phyloP scores from a whole-genome alignment of 441 rosid genomes.

The Pelargonium fulgidum region DNA sequence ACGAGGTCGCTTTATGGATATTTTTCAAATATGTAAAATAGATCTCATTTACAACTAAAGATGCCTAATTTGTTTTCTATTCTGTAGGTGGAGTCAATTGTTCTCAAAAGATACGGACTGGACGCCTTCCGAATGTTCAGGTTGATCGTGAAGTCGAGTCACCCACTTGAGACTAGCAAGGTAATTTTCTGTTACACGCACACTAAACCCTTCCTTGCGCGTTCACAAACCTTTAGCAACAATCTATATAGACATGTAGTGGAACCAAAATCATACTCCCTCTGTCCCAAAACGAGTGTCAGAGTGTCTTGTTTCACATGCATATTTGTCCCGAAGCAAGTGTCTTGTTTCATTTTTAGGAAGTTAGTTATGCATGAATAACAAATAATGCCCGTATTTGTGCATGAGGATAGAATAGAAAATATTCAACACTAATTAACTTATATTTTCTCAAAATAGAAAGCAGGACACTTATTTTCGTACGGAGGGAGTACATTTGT shows the following conservation, averaged over 20 bases:
- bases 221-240: not conserved
- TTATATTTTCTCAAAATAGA: no score
- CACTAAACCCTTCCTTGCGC: not conserved
- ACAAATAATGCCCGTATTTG: no score
- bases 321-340: no score
- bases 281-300: no score
- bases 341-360: no score
- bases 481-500: not conserved
- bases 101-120: slow-evolving; percentile 60
- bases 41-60: slow-evolving; percentile 11
- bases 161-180: slow-evolving; percentile 68
- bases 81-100: slow-evolving; percentile 64
- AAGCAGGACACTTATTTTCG: no score
- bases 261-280: not conserved
- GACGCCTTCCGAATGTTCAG: slow-evolving; percentile 76
- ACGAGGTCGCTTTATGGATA: slow-evolving; percentile 49
- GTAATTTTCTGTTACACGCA: slow-evolving; percentile 27
- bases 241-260: not conserved
- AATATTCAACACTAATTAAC: no score
- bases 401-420: no score
- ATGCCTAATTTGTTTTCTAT: slow-evolving; percentile 18
- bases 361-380: no score
- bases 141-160: slow-evolving; percentile 43
- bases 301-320: no score
- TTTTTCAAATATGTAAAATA: slow-evolving; percentile 14